Evolutionary conservation across 2,329 filamentous ascomycete species (phyloP).

Genomic region (Diaporthe eres): DNA sequence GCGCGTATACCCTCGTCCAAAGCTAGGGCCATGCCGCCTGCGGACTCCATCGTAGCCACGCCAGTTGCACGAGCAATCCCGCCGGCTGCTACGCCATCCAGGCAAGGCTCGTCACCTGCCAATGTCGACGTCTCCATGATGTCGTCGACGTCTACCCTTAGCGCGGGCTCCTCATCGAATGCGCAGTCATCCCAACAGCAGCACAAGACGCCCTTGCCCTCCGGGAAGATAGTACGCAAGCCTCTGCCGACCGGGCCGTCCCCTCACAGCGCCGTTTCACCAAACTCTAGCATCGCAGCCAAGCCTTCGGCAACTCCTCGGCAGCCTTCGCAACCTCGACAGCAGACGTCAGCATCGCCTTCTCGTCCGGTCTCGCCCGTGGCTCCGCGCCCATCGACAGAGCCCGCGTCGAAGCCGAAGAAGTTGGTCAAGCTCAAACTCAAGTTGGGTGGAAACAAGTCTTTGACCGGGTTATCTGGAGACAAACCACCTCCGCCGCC

Average conservation of each 20-base stretch:
- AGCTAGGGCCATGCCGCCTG: not conserved
- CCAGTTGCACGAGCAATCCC: conserved; percentile 37
- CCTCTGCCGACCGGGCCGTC: conserved; percentile 38
- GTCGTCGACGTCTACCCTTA: conserved; percentile 37
- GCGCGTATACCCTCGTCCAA: conserved; percentile 29
- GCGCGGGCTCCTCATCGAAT: conserved; percentile 33
- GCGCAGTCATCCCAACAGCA: conserved; percentile 13
- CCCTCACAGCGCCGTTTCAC: conserved; percentile 20
- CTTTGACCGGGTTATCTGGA: not conserved
- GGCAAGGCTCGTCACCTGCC: conserved; percentile 32
- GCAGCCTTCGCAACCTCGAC: conserved; percentile 21
- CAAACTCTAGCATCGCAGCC: conserved; percentile 26
- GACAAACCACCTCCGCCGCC: conserved; percentile 19
- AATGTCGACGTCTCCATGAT: conserved; percentile 21
- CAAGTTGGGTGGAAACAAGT: conserved; percentile 23
- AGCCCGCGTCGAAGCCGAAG: conserved; percentile 26
- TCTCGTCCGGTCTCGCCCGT: conserved; percentile 28
- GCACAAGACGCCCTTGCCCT: conserved; percentile 37
- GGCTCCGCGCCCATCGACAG: conserved; percentile 15
- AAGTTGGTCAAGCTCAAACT: conserved; percentile 41
- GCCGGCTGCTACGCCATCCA: conserved; percentile 33
- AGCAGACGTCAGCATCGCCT: conserved; percentile 18
- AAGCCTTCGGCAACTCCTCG: conserved; percentile 15
- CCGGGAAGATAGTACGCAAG: conserved; percentile 38
- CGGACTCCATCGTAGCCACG: conserved; percentile 38